Evolutionary conservation across 306 rosid genomes (phyloP).

Genomic region (Dryas alaskensis): DNA sequence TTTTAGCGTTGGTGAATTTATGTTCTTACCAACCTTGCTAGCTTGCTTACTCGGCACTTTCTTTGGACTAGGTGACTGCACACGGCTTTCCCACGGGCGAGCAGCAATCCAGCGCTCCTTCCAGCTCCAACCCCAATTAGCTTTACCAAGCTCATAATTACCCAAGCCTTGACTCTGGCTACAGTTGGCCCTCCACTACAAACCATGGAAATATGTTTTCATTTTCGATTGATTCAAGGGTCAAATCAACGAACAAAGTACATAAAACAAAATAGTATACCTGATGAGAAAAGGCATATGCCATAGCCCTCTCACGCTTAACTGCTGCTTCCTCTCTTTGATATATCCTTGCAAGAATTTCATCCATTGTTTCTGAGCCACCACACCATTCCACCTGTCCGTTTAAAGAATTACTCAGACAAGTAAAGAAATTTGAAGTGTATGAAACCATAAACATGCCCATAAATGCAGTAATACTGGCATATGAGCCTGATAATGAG

Average conservation of each 20-base stretch:
- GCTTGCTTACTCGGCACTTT: slow-evolving; percentile 51
- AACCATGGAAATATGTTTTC: slow-evolving; percentile 30
- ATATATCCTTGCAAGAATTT: slow-evolving; percentile 66
- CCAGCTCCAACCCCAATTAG: slow-evolving; percentile 99
- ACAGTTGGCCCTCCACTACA: slow-evolving; percentile 92
- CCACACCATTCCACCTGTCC: slow-evolving; percentile 82
- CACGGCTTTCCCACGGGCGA: slow-evolving; percentile 98
- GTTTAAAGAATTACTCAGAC: slow-evolving; percentile 19
- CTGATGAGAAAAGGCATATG: slow-evolving; percentile 99
- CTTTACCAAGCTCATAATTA: slow-evolving; percentile 61
- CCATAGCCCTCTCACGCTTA: slow-evolving; percentile 91
- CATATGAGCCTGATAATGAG: background rate
- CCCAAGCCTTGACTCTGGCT: slow-evolving; percentile 76
- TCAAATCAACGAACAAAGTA: slow-evolving; percentile 7
- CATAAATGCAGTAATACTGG: too few species aligned
- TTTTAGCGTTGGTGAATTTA: slow-evolving; percentile 46
- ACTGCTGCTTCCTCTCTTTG: slow-evolving; percentile 94
- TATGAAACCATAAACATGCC: too few species aligned
- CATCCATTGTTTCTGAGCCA: slow-evolving; percentile 87
- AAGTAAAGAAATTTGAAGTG: background rate
- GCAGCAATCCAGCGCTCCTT: slow-evolving; percentile 97
- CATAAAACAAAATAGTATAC: slow-evolving; percentile 34
- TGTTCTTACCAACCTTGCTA: slow-evolving; percentile 50
- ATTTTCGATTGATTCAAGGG: slow-evolving; percentile 30
- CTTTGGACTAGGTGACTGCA: slow-evolving; percentile 44